Evolutionary conservation across 306 rosid genomes (phyloP), one percentile per base, ranked within the genome.

Genomic region (Leucaena leucocephala): DNA sequence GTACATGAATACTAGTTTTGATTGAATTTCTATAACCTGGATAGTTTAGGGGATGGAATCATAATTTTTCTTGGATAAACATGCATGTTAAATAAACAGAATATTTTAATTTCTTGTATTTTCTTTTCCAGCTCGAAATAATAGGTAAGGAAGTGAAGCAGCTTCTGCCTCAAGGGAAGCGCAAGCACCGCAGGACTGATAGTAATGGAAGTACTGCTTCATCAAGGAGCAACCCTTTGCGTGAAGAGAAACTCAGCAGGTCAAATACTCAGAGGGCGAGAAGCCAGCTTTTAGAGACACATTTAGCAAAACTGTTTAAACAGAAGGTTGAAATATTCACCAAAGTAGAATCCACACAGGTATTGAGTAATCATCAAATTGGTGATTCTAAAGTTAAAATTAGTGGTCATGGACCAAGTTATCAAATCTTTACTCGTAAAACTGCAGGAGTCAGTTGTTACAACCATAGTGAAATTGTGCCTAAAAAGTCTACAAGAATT

Each of bases 281-380:
- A 81, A 95, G 90, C 88, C 97, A 95, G 76, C 93, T 91, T 54
- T 80, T 95, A 78, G 99, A 95, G 87, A 91, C 98, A 64, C 99
- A 91, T 86, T 85, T 95, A 7, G 99, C 98, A 1, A 95, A 95
- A 86, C 76, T 95, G 78, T 95, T 93, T 55, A 90, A 92, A 90
- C 96, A 91, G 82, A 95, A 95, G 85, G 93, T 95, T 75, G 94
- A 95, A 87, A 93, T 95, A 75, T 93, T 95, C 84, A 93, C 98
- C 2, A 95, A 92, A 91, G 97, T 95, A 16, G 96, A 92, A 80
- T 84, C 76, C 84, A 95, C 92, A 17, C 98, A 93, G 97, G 98
- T 94, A 86, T 55, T 43, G 58, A 77, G 66, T 21, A 35, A 61
- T 45, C 27, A 52, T 72, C 38, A 36, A 39, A 38, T 42, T 63